Conservation (phyloP, 2,329 filamentous ascomycete genomes). For the Fusarium torulosum region DNA sequence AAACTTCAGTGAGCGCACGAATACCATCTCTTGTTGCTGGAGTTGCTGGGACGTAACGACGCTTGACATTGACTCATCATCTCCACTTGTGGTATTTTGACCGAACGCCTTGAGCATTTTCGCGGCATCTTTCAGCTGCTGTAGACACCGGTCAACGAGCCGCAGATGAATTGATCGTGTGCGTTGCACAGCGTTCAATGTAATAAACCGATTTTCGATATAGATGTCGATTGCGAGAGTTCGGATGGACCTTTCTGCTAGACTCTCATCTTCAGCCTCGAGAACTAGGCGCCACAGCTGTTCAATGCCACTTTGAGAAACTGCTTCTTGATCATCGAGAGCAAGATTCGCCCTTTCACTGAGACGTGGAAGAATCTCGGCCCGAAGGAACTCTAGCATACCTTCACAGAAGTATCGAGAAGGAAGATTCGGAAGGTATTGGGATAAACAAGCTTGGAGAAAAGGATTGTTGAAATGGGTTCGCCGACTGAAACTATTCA, state of each 20-base stretch:
- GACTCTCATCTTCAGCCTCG: slow-evolving; percentile 71
- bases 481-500: slow-evolving; percentile 63
- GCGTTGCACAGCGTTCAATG: slow-evolving; percentile 61
- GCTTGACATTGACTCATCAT: slow-evolving; percentile 67
- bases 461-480: slow-evolving; percentile 62
- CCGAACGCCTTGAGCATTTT: slow-evolving; percentile 61
- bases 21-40: slow-evolving; percentile 67
- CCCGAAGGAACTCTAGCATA: slow-evolving; percentile 72
- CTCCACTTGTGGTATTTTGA: slow-evolving; percentile 57
- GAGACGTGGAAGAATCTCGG: slow-evolving; percentile 62
- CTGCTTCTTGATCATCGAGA: slow-evolving; percentile 64
- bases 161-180: slow-evolving; percentile 73
- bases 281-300: slow-evolving; percentile 88
- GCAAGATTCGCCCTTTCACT: slow-evolving; percentile 59
- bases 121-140: slow-evolving; percentile 75
- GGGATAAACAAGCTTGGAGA: slow-evolving; percentile 64
- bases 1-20: slow-evolving; percentile 76
- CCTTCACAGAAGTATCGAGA: slow-evolving; percentile 70
- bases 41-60: slow-evolving; percentile 62
- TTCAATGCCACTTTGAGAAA: slow-evolving; percentile 70
- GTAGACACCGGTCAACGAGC: slow-evolving; percentile 79
- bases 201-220: slow-evolving; percentile 68
- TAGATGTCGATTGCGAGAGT: slow-evolving; percentile 80
- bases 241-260: slow-evolving; percentile 76
- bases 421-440: slow-evolving; percentile 69